These are phyloP conservation scores for Houttuynia cordata DNA, from an alignment of 164 flowering plant species.

Conservation along the genomic window DNA sequence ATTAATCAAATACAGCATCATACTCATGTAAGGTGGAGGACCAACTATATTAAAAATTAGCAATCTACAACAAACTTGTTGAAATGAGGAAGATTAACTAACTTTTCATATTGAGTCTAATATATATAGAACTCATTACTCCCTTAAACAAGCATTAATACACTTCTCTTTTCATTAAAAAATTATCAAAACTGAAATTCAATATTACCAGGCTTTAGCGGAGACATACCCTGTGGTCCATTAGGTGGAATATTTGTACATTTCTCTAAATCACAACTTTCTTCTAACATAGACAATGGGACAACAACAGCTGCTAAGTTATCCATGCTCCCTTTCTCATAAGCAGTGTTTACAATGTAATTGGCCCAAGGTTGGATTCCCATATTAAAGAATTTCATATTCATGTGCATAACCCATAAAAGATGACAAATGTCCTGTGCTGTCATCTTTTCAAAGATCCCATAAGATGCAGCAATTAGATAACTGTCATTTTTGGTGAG, in stretches of 20 bases:
- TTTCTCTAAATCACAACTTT: constrained; percentile 18
- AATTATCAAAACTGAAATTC: neutral
- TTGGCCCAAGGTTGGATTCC: constrained; percentile 58
- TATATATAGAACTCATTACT: no score
- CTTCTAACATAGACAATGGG: constrained; percentile 32
- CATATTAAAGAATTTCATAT: constrained; percentile 26
- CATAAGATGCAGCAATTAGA: constrained; percentile 91
- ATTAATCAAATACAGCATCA: no score
- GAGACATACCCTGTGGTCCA: constrained; percentile 14
- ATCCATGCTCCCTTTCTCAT: constrained; percentile 79
- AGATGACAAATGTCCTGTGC: constrained; percentile 84
- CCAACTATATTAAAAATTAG: no score
- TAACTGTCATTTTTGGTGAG: constrained; percentile 62
- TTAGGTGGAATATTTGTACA: constrained; percentile 14
- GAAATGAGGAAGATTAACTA: no score
- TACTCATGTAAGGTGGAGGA: no score
- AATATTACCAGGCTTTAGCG: constrained; percentile 26
- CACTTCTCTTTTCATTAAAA: no score
- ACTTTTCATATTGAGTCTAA: no score
- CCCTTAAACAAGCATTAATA: no score
- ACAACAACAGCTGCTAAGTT: constrained; percentile 86
- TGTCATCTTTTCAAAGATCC: constrained; percentile 72
- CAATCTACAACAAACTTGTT: no score
- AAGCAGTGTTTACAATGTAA: constrained; percentile 64
- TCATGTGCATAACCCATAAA: constrained; percentile 44